Percentiles rank a stretch among this genome's conserved stretches.
Conservation (phyloP, 192 early-diverging fungal species). For the Rhizophagus prolifer region DNA sequence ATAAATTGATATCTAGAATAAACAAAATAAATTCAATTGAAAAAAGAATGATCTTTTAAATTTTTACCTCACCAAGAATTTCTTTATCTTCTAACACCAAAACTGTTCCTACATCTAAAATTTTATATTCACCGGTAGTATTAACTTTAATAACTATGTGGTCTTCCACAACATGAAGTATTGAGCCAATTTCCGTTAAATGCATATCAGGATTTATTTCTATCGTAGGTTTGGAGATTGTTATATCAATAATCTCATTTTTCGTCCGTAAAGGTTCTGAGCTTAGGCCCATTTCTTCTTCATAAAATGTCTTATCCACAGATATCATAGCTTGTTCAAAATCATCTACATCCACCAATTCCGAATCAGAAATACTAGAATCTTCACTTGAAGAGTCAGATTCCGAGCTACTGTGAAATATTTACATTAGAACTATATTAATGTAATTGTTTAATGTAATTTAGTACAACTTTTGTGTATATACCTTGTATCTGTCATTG, state of each 20-base stretch:
- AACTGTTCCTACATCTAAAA: slow-evolving; percentile 77
- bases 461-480: not conserved
- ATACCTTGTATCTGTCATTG: not conserved
- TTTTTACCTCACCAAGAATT: slow-evolving; percentile 61
- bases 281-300: not conserved
- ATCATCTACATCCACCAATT: not conserved
- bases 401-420: not conserved
- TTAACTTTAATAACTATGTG: slow-evolving; percentile 67
- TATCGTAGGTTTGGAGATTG: slow-evolving; percentile 45
- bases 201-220: slow-evolving; percentile 48
- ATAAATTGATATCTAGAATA: not conserved
- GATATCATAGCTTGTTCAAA: not conserved
- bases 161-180: slow-evolving; percentile 71
- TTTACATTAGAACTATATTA: not conserved
- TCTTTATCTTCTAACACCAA: slow-evolving; percentile 62
- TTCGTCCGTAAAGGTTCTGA: slow-evolving; percentile 44
- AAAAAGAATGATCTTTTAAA: not conserved
- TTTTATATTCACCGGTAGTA: slow-evolving; percentile 44
- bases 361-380: not conserved
- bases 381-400: not conserved
- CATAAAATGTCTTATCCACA: not conserved
- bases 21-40: not conserved
- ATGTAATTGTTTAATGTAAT: not conserved
- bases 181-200: slow-evolving; percentile 58
- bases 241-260: slow-evolving; percentile 61